Evolutionary conservation across 495 filamentous ascomycete genomes (phyloP).

Genomic region (Lindgomyces ingoldianus): DNA sequence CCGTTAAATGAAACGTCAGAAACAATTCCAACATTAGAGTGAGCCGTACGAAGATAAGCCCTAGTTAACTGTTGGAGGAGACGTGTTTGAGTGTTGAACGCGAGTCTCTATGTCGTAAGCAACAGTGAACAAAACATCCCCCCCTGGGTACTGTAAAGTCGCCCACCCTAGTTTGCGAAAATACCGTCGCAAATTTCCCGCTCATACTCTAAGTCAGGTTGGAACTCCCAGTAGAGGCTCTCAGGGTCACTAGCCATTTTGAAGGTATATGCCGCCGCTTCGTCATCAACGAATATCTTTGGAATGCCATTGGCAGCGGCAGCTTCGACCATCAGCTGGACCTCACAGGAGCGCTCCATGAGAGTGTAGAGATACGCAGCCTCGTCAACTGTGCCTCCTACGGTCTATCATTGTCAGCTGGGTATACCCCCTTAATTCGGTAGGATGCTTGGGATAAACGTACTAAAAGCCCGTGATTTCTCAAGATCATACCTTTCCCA

Average conservation of each 20-base stretch:
- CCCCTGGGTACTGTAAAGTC: no score
- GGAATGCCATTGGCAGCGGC: slow-evolving; percentile 45
- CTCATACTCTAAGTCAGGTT: slow-evolving; percentile 48
- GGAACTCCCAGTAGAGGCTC: slow-evolving; percentile 46
- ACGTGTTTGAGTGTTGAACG: no score
- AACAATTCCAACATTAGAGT: no score
- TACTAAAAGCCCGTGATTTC: slow-evolving; percentile 46
- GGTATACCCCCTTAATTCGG: not conserved
- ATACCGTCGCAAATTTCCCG: slow-evolving; percentile 35
- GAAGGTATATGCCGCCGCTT: slow-evolving; percentile 46
- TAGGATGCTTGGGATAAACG: not conserved
- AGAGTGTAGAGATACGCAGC: slow-evolving; percentile 46
- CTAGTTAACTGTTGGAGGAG: no score
- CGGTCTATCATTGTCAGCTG: slow-evolving; percentile 30
- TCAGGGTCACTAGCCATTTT: slow-evolving; percentile 45
- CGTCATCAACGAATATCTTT: slow-evolving; percentile 44
- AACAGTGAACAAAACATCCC: no score
- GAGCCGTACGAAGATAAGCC: no score
- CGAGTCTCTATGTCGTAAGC: no score
- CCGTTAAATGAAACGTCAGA: no score
- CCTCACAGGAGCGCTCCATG: slow-evolving; percentile 48
- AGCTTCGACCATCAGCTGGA: slow-evolving; percentile 47
- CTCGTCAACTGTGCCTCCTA: slow-evolving; percentile 48
- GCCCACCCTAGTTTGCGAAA: slow-evolving; percentile 32
- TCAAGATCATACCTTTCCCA: slow-evolving; percentile 46